Percentiles rank a stretch among this genome's conserved stretches.
Conservation (phyloP, 2,329 filamentous ascomycete genomes). For the Neonectria faginata region DNA sequence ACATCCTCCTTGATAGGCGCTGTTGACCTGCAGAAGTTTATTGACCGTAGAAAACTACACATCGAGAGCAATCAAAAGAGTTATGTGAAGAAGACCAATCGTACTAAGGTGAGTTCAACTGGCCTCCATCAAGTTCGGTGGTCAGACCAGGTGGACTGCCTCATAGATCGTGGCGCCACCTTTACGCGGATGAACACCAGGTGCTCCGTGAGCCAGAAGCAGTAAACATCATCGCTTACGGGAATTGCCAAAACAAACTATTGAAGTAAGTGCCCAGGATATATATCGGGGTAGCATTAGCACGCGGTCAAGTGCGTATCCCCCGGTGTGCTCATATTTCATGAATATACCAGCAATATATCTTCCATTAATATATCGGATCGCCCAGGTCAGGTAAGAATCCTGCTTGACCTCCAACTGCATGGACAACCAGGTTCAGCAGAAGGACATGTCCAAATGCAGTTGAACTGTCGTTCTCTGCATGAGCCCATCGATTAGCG, state of each 20-base stretch:
- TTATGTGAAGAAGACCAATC: neutral
- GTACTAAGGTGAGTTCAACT: neutral
- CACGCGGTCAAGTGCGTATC: neutral
- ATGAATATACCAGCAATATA: neutral
- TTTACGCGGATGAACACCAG: neutral
- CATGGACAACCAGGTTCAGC: neutral
- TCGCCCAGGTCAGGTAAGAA: neutral
- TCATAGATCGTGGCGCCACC: neutral
- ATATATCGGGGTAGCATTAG: conserved; percentile 6
- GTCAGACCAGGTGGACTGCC: neutral
- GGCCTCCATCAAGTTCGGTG: too few relatives aligned
- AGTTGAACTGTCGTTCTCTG: neutral
- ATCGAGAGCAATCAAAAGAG: neutral
- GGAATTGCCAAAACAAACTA: conserved; percentile 1
- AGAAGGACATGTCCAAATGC: neutral
- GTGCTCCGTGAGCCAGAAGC: conserved; percentile 4
- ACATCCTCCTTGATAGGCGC: neutral
- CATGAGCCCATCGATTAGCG: neutral
- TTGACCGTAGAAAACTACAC: neutral
- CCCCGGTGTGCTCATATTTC: neutral
- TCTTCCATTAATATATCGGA: conserved; percentile 7
- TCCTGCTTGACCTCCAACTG: neutral
- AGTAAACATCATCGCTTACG: conserved; percentile 2
- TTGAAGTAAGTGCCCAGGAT: neutral
- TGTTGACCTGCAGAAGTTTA: neutral